Percentiles rank a stretch among this genome's conserved stretches.
Conservation (phyloP, 306 rosid genomes). For the Benincasa hispida region DNA sequence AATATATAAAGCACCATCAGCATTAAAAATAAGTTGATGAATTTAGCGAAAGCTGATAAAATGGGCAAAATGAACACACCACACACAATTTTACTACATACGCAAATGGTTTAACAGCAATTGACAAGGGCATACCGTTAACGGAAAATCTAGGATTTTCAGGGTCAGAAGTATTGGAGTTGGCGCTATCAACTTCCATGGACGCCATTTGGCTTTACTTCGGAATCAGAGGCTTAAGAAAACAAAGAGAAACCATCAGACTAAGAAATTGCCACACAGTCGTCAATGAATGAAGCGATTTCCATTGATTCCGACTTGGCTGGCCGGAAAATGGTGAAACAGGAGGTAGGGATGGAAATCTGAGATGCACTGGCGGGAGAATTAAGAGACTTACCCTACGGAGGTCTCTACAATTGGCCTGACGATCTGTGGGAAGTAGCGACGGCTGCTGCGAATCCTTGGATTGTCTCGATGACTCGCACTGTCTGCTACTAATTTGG, state of each 20-base stretch:
- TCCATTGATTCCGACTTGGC: background rate
- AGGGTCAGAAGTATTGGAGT: conserved; percentile 41
- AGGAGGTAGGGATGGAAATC: background rate
- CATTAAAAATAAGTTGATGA: background rate
- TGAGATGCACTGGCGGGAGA: background rate
- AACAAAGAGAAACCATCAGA: background rate
- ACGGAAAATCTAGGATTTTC: conserved; percentile 60
- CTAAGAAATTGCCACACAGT: background rate
- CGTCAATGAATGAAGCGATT: background rate
- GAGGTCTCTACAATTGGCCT: background rate
- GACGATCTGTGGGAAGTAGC: background rate
- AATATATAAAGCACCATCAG: background rate
- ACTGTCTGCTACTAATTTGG: background rate
- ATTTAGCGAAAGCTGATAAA: background rate
- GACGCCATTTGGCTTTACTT: conserved; percentile 42
- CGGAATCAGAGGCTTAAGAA: background rate
- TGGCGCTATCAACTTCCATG: conserved; percentile 70
- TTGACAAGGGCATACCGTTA: conserved; percentile 38
- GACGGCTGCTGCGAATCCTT: background rate
- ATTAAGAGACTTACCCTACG: background rate
- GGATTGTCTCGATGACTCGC: background rate
- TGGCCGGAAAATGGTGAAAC: background rate
- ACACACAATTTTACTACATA: background rate
- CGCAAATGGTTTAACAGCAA: background rate
- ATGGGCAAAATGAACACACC: background rate